phyloP scores from a whole-genome alignment of 352 stramenopile species.

The Phytopythium chamaehyphon region DNA sequence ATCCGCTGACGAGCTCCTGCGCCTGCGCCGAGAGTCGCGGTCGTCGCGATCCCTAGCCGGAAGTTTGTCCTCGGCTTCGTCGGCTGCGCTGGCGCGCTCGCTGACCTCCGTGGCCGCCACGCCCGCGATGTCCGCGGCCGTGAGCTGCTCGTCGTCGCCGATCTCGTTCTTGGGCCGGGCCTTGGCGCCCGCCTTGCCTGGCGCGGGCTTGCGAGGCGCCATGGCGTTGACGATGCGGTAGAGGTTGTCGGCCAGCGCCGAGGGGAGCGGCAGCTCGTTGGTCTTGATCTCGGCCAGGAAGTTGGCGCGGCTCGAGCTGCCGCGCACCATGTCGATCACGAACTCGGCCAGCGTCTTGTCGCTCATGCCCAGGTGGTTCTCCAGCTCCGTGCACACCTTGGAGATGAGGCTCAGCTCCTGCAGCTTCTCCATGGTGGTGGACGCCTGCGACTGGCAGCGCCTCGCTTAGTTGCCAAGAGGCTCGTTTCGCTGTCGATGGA shows the following conservation, averaged over 20 bases:
- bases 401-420: slow-evolving; percentile 86
- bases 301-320: slow-evolving; percentile 51
- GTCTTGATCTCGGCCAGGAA: slow-evolving; percentile 62
- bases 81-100: slow-evolving; percentile 7
- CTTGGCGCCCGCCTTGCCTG: slow-evolving; percentile 1
- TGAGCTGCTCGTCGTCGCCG: slow-evolving; percentile 65
- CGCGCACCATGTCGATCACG: slow-evolving; percentile 89
- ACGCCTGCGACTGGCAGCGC: not conserved
- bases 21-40: slow-evolving; percentile 12
- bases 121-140: slow-evolving; percentile 55
- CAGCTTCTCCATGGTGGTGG: slow-evolving; percentile 74
- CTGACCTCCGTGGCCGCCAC: slow-evolving; percentile 23
- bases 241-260: slow-evolving; percentile 65
- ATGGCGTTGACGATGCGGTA: slow-evolving; percentile 83
- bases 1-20: slow-evolving; percentile 15
- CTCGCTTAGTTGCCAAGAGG: not conserved
- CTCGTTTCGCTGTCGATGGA: not conserved
- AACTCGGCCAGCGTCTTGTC: slow-evolving; percentile 98
- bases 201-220: slow-evolving; percentile 39
- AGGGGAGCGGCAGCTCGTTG: slow-evolving; percentile 58
- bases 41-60: slow-evolving; percentile 4
- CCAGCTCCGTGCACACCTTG: slow-evolving; percentile 86
- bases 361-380: slow-evolving; percentile 92
- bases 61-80: slow-evolving; percentile 2
- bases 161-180: slow-evolving; percentile 31